Evolutionary conservation across 1,139 yeast species (phyloP).

Genomic region (Taiozyma sp.): DNA sequence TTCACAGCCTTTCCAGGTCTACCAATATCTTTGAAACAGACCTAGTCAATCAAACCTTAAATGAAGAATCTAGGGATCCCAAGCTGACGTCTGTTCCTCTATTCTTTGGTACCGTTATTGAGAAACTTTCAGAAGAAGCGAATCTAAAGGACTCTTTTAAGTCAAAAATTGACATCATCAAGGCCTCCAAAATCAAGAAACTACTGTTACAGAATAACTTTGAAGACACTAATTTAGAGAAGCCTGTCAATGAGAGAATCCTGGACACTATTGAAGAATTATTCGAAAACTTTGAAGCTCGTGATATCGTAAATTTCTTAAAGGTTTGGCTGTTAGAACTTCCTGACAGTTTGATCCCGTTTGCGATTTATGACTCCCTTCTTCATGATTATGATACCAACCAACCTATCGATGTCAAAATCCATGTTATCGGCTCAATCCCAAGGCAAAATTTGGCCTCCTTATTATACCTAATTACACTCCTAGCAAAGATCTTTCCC

Average conservation of each 20-base stretch:
- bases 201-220: constrained; percentile 7
- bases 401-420: constrained; percentile 1
- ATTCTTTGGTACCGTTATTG: constrained; percentile 10
- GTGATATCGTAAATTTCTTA: constrained; percentile 22
- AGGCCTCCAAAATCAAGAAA: neutral
- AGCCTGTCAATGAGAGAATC: neutral
- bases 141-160: constrained; percentile 10
- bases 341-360: constrained; percentile 30
- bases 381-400: constrained; percentile 7
- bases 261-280: constrained; percentile 9
- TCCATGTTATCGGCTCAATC: constrained; percentile 16
- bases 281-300: constrained; percentile 6
- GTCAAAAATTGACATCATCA: constrained; percentile 4
- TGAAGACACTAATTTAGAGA: neutral
- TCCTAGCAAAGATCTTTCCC: constrained; percentile 7
- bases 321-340: constrained; percentile 30
- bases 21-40: constrained; percentile 17
- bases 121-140: constrained; percentile 3
- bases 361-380: constrained; percentile 24
- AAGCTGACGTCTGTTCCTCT: constrained; percentile 17
- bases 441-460: constrained; percentile 25
- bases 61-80: constrained; percentile 3
- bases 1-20: neutral
- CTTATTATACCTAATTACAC: constrained; percentile 14
- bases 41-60: constrained; percentile 13